phyloP scores from a whole-genome alignment of 2,329 filamentous ascomycete genomes.

The Venturia aucupariae region DNA sequence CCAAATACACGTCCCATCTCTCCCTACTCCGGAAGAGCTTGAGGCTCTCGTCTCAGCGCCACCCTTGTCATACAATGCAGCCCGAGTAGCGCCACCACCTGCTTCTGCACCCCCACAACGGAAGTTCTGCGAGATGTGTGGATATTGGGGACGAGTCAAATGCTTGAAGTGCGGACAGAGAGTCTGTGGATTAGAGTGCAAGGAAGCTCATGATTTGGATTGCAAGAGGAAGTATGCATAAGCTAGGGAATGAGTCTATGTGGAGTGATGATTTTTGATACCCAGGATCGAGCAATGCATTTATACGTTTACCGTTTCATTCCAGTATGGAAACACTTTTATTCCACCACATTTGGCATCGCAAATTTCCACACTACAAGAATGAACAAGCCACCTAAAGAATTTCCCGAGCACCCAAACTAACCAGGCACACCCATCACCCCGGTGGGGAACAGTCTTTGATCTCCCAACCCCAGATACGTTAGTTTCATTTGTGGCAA shows the following conservation, averaged over 20 bases:
- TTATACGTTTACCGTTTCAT: neutral
- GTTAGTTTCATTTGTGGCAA: too few species aligned
- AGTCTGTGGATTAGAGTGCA: constrained; percentile 68
- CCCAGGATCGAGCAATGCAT: neutral
- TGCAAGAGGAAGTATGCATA: constrained; percentile 8
- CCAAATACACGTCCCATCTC: constrained; percentile 46
- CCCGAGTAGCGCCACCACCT: constrained; percentile 35
- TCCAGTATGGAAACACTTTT: too few species aligned
- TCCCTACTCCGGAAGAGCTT: constrained; percentile 54
- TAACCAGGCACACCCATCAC: too few species aligned
- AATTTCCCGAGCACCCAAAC: too few species aligned
- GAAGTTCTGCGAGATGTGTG: constrained; percentile 68
- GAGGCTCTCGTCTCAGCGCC: constrained; percentile 53
- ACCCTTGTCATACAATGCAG: constrained; percentile 59
- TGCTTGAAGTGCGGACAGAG: constrained; percentile 71
- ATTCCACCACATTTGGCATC: too few species aligned
- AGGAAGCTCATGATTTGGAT: constrained; percentile 53
- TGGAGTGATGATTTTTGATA: neutral
- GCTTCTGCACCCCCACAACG: constrained; percentile 41
- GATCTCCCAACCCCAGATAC: too few species aligned
- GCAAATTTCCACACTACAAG: too few species aligned
- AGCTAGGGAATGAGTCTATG: neutral
- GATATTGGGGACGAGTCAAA: constrained; percentile 69
- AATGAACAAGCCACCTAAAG: too few species aligned
- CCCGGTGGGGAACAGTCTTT: too few species aligned